Base-by-base conservation (phyloP, 176 grass and related monocot genomes). In the Elaeis guineensis region DNA sequence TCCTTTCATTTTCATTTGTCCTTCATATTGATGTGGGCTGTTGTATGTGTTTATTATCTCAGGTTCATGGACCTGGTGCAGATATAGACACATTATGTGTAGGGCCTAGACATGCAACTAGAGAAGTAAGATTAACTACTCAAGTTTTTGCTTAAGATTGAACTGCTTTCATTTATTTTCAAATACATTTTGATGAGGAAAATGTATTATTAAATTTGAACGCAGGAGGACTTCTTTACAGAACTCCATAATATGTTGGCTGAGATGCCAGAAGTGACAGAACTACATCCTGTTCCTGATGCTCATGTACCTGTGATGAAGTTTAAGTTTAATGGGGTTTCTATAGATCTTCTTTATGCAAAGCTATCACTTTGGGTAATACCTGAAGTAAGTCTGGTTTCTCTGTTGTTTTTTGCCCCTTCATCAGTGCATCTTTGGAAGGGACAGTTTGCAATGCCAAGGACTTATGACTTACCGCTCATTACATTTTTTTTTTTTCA, bases 41-140 rank as follows among this genome's bases (percentile, higher is more conserved):
- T 58, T 39, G 30, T 51, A 14, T 16, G 55, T 63, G 64, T 48
- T 6, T 16, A 56, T 18, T 52, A 67, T 61, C 59, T 19, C 75
- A 95, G 90, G 90, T 95, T 53, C 90, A 95, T 19, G 90, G 90
- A 16, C 90, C 90, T 74, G 86, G 90, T 52, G 90, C 83, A 52
- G 90, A 95, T 61, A 95, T 95, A 60, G 90, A 95, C 65, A 90
- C 90, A 26, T 68, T 95, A 49, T 95, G 86, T 53, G 86, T 95
- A 24, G 90, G 83, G 54, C 86, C 86, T 70, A 86, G 80, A 57
- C 86, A 95, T 21, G 83, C 86, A 23, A 86, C 71, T 68, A 72
- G 90, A 86, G 89, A 87, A 68, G 90, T 95, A 84, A 84, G 81
- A 35, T 21, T 17, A 35, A 22, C 17, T 25, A 44, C 59, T 68